Evolutionary conservation across 345 rosid species (phyloP), one percentile per base, ranked within the genome.

Genomic region (Ceriops zippeliana): DNA sequence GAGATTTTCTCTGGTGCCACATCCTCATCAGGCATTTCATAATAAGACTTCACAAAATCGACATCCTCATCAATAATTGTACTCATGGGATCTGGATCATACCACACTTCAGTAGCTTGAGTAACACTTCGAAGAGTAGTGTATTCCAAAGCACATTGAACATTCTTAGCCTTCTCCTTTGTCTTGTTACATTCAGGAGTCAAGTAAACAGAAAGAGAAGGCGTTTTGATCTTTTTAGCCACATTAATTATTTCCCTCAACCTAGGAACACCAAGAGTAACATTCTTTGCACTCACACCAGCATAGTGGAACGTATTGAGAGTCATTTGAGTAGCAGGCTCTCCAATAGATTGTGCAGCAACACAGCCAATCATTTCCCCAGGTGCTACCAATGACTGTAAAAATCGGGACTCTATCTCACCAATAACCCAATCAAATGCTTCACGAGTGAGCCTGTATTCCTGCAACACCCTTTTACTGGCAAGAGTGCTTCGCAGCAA

Each of bases 331-430:
- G 99, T 93, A 53, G 99, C 99, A 76, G 99, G 99, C 80, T 93
- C 99, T 73, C 99, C 99, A 77, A 93, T 93, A 26, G 97, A 93
- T 73, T 93, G 99, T 58, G 99, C 97, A 71, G 99, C 99, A 75
- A 93, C 96, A 80, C 99, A 93, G 35, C 99, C 99, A 46, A 93
- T 93, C 99, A 91, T 93, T 81, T 93, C 99, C 34, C 99, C 99
- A 0, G 97, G 91, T 68, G 99, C 97, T 37, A 93, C 99, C 31
- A 89, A 66, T 26, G 99, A 93, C 75, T 91, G 99, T 62, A 88
- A 76, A 62, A 93, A 93, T 42, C 99, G 83, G 5, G 99, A 86
- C 75, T 93, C 99, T 20, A 93, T 91, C 80, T 93, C 99, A 71
- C 99, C 99, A 63, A 91, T 82, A 64, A 93, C 91, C 99, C 99